A percentile compares a stretch with the other conserved stretches of the same genome.
Evolutionary conservation across 495 filamentous ascomycete genomes (phyloP).

Genomic region (Penicillium canariense): DNA sequence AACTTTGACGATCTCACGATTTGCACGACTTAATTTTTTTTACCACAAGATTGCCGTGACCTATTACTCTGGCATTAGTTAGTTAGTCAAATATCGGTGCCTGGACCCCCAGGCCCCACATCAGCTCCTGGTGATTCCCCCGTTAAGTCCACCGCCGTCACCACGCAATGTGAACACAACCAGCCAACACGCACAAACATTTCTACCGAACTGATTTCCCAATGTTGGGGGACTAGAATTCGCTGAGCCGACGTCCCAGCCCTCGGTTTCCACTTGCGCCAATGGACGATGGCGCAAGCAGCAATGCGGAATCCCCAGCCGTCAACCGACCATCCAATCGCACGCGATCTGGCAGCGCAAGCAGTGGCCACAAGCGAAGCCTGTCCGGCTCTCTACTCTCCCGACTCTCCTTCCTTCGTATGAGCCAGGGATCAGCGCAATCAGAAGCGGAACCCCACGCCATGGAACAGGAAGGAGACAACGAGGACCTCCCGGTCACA

Average conservation of each 20-base stretch:
- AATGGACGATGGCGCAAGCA: conserved; percentile 41
- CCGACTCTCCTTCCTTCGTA: conserved; percentile 56
- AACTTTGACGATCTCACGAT: background rate
- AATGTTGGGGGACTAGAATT: conserved; percentile 24
- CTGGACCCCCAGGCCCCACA: conserved; percentile 9
- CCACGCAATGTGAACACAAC: background rate
- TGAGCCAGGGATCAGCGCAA: conserved; percentile 37
- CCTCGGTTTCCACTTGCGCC: conserved; percentile 21
- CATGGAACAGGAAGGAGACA: conserved; percentile 41
- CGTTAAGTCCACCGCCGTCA: background rate
- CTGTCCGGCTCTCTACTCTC: conserved; percentile 60
- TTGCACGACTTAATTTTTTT: too few species aligned
- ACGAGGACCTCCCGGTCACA: conserved; percentile 31
- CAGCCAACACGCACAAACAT: background rate
- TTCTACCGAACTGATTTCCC: background rate
- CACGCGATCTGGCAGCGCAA: conserved; percentile 39
- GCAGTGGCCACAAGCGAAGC: conserved; percentile 59
- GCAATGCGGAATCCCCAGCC: conserved; percentile 27
- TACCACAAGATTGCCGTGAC: too few species aligned
- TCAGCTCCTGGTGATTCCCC: conserved; percentile 6
- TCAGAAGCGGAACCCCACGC: conserved; percentile 37
- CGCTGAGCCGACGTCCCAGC: conserved; percentile 22
- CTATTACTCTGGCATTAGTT: background rate
- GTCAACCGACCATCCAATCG: conserved; percentile 33
- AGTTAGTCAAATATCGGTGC: conserved; percentile 1